These are phyloP conservation scores for Gloeostereum incarnatum DNA, from an alignment of 768 basidiomycete genomes.

Conservation along the genomic window DNA sequence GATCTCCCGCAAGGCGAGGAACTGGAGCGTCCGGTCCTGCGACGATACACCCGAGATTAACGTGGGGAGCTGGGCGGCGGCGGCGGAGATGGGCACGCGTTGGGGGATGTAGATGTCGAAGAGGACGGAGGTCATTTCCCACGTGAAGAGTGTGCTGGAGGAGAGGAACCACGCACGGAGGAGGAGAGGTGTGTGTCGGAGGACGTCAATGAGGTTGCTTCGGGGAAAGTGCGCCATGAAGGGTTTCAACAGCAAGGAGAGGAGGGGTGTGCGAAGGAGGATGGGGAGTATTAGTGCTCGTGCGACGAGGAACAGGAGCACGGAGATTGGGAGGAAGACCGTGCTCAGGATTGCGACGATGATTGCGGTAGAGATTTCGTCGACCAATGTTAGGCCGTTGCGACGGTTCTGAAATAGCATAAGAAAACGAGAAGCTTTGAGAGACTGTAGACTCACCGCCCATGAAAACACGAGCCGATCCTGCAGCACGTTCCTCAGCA, in stretches of 20 bases:
- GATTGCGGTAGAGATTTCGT: conserved; percentile 18
- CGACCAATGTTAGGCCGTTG: conserved; percentile 12
- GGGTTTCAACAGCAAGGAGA: conserved; percentile 42
- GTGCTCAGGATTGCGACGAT: conserved; percentile 31
- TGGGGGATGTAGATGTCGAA: conserved; percentile 54
- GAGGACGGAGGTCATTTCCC: conserved; percentile 55
- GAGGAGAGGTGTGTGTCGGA: conserved; percentile 40
- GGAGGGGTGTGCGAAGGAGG: conserved; percentile 42
- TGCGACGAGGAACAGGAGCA: conserved; percentile 33
- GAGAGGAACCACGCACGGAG: conserved; percentile 40
- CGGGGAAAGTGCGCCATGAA: conserved; percentile 56
- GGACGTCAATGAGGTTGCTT: conserved; percentile 42
- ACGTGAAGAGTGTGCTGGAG: conserved; percentile 39
- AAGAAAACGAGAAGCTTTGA: conserved; percentile 13
- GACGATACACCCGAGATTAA: conserved; percentile 61
- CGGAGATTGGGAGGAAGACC: conserved; percentile 26
- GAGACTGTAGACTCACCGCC: conserved; percentile 13
- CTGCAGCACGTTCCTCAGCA: conserved; percentile 48
- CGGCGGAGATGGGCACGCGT: conserved; percentile 37
- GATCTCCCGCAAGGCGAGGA: conserved; percentile 64
- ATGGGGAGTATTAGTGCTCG: conserved; percentile 43
- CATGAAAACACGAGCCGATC: conserved; percentile 50
- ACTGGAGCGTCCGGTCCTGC: conserved; percentile 37
- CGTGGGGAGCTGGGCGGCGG: conserved; percentile 44
- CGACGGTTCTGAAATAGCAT: conserved; percentile 10